Percentiles rank a stretch among this genome's conserved stretches.
Conservation (phyloP, 1,139 yeast genomes). For the Taiozyma sp. region DNA sequence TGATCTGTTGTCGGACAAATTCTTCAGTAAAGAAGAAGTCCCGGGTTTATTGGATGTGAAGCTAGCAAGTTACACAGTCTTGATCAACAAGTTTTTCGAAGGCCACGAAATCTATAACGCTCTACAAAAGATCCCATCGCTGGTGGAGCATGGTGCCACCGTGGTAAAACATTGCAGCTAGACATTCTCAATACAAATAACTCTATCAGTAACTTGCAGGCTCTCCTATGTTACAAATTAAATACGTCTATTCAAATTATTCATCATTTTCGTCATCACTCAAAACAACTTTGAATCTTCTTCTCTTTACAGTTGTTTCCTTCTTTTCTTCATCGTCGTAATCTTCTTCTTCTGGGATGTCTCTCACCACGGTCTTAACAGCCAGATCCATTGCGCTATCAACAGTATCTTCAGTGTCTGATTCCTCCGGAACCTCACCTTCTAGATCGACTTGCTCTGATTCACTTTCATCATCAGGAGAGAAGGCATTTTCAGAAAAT, state of each 20-base stretch:
- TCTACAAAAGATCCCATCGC: background rate
- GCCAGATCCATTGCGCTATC: background rate
- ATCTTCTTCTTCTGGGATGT: background rate
- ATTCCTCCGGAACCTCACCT: background rate
- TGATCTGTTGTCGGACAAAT: slow-evolving; percentile 8
- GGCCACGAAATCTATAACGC: slow-evolving; percentile 1
- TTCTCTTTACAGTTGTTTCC: background rate
- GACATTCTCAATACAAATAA: background rate
- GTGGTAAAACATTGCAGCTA: background rate
- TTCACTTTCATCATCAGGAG: background rate
- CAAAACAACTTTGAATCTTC: slow-evolving; percentile 2
- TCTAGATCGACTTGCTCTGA: background rate
- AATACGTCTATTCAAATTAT: background rate
- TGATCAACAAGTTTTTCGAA: slow-evolving; percentile 10
- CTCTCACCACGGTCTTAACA: background rate
- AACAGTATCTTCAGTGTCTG: background rate
- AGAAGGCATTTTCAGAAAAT: background rate
- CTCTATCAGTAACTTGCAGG: no score
- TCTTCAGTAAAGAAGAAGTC: slow-evolving; percentile 9
- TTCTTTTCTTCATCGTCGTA: background rate
- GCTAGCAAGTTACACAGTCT: slow-evolving; percentile 15
- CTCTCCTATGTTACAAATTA: background rate
- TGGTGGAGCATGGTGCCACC: background rate
- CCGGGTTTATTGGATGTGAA: slow-evolving; percentile 22
- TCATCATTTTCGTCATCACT: slow-evolving; percentile 8